Evolutionary conservation across 2,329 filamentous ascomycete genomes (phyloP), one percentile per base, ranked within the genome.

Genomic region (Sporothrix brasiliensis): DNA sequence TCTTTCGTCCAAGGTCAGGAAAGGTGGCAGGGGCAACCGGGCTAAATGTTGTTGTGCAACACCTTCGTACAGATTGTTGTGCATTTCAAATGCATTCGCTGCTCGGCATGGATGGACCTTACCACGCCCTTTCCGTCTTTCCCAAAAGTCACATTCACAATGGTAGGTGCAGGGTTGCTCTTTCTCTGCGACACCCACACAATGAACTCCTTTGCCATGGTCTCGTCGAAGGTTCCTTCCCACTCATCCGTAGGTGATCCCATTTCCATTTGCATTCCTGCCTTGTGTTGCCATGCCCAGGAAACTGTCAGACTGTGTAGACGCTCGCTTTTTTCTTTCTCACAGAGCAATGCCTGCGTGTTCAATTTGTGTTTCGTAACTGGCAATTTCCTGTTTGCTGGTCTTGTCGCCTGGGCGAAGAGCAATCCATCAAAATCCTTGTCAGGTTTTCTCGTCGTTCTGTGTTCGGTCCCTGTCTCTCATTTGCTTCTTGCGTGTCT

Each of bases 101-200:
- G 47, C 47, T 30, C 44, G 44, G 44, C 49, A 50, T 27, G 44
- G 63, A 27, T 30, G 53, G 63, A 34, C 30, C 63, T 67, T 53
- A 27, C 41, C 63, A 41, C 19, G 63, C 47, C 61, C 44, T 50
- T 21, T 34, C 61, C 24, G 41, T 65, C 41, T 19, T 50, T 65
- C 47, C 61, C 44, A 44, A 50, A 49, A 30, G 16, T 14, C 41
- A 11, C 41, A 30, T 50, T 50, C 39, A 27, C 41, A 49, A 47
- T 63, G 56, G 56, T 9, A 60, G 41, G 41, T 44, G 30, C 41
- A 34, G 60, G 60, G 61, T 52, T 24, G 47, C 63, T 39, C 47
- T 67, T 41, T 54, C 63, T 41, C 60, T 65, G 60, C 60, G 41
- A 65, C 60, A 54, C 27, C 65, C 47, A 21, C 65, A 39, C n/a